Base-by-base conservation (phyloP, 768 basidiomycete species). In the Phaeotremella fagi region DNA sequence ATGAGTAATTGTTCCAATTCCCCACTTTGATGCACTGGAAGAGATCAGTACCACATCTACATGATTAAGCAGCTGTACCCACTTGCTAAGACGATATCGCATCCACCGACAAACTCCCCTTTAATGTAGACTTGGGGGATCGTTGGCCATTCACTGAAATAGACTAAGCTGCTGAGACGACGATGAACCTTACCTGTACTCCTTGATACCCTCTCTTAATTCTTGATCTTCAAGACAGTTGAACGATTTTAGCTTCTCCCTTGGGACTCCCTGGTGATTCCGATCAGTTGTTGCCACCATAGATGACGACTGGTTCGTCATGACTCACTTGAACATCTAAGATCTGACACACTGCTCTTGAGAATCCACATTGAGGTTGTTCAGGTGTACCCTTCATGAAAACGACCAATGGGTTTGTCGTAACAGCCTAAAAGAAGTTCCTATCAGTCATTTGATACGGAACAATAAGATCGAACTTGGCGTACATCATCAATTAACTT, bases 361-460 rank as follows among this genome's bases (percentile, higher is more conserved):
- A 95, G 81, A 98, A 99, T 12, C 94, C 94, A 57, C 94, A 98
- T 64, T 90, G 84, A 1, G 94, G 94, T 4, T 79, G 71, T 22
- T 83, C 80, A 0, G 88, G 90, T 15, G 86, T 90, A 9, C 95
- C 95, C 72, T 99, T 99, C 94, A 99, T 98, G 78, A 99, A 98
- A 3, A 98, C 78, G 1, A 99, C 95, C 4, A 98, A 81, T 0
- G 91, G 91, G 38, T 81, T 82, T 1, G 80, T 77, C 6, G 79
- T 75, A 24, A 98, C 81, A 2, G 91, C 90, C 61, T 82, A 23
- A 16, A 23, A 15, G 29, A 6, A 26, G 18, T 12, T 25, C 49
- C 35, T 15, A 28, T n/a, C 24, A 47, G 14, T 29, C 12, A 28
- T 11, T 23, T 33, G 26, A 22, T 20, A 35, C n/a, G 43, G 11